These are phyloP conservation scores for Halocafeteria seosinensis DNA, from an alignment of 108 stramenopile species.

Conservation along the genomic window DNA sequence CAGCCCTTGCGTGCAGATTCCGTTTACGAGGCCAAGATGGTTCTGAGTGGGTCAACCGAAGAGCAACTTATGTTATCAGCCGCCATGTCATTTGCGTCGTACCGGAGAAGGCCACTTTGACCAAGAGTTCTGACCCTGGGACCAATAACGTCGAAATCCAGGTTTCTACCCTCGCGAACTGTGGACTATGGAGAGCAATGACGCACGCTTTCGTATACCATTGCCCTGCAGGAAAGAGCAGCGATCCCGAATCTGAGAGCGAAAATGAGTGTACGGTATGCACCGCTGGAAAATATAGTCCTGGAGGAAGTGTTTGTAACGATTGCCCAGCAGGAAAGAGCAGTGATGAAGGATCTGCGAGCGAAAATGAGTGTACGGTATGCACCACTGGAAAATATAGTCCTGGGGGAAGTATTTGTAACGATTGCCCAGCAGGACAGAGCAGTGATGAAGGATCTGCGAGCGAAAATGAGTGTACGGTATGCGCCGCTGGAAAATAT, in stretches of 20 bases:
- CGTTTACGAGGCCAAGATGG: background rate
- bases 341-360: too few relatives aligned
- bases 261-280: too few relatives aligned
- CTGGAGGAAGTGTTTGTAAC: too few relatives aligned
- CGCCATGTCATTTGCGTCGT: background rate
- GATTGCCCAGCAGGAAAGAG: too few relatives aligned
- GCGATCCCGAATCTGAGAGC: background rate
- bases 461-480: background rate
- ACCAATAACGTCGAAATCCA: background rate
- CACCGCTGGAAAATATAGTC: too few relatives aligned
- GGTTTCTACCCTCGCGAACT: background rate
- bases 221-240: background rate
- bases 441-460: background rate
- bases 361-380: too few relatives aligned
- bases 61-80: background rate
- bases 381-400: too few relatives aligned
- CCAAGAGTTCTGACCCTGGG: background rate
- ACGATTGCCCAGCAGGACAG: background rate
- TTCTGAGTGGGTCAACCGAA: background rate
- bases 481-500: background rate
- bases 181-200: background rate
- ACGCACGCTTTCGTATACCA: background rate
- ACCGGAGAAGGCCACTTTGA: background rate
- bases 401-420: too few relatives aligned
- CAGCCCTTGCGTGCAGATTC: background rate